These are phyloP conservation scores for Aspergillus saccharolyticus DNA, from an alignment of 495 filamentous ascomycete genomes.

Conservation along the genomic window DNA sequence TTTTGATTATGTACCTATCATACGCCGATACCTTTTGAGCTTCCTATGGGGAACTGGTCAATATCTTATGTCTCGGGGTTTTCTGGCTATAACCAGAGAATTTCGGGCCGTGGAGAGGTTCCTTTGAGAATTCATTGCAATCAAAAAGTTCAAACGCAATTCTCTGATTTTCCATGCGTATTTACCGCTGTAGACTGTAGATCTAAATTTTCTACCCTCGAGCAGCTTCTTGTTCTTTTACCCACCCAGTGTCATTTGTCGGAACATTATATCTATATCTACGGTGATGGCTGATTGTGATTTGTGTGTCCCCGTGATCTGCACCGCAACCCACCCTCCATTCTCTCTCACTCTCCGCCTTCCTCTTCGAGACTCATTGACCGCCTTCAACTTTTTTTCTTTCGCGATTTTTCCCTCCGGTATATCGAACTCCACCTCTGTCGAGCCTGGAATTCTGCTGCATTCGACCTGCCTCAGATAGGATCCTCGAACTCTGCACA, in stretches of 20 bases:
- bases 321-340: not conserved
- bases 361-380: slow-evolving; percentile 4
- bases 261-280: too few species aligned
- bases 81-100: slow-evolving; percentile 13
- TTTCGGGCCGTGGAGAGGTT: slow-evolving; percentile 40
- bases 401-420: slow-evolving; percentile 18
- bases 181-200: too few species aligned
- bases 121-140: slow-evolving; percentile 33
- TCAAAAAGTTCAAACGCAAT: slow-evolving; percentile 21
- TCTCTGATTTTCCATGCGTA: too few species aligned
- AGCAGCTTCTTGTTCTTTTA: too few species aligned
- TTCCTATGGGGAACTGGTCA: slow-evolving; percentile 39
- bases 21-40: slow-evolving; percentile 23
- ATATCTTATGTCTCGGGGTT: slow-evolving; percentile 25
- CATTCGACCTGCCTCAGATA: not conserved
- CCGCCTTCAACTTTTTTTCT: slow-evolving; percentile 22
- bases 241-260: too few species aligned
- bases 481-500: slow-evolving; percentile 7
- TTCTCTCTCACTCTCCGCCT: slow-evolving; percentile 19
- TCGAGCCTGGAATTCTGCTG: not conserved
- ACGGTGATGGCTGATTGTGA: not conserved
- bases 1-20: slow-evolving; percentile 15
- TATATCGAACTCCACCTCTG: not conserved
- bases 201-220: too few species aligned
- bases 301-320: not conserved